These are phyloP conservation scores for Fomitopsis betulina DNA, from an alignment of 1,284 basidiomycete species.

Conservation along the genomic window DNA sequence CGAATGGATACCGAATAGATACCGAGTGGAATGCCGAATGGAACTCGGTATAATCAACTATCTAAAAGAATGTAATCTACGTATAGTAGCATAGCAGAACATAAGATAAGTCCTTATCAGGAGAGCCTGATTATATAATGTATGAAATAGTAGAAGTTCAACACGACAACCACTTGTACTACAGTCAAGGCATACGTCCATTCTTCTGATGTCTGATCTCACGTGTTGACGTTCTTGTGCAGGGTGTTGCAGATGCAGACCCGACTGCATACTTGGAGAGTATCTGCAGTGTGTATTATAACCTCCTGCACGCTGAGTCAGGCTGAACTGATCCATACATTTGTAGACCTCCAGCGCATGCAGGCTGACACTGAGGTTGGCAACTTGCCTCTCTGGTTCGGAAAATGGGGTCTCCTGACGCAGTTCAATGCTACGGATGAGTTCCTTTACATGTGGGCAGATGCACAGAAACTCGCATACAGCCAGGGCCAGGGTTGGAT, in stretches of 20 bases:
- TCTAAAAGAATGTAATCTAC: too few relatives aligned
- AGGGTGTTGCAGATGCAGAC: slow-evolving; percentile 68
- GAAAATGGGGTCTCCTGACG: slow-evolving; percentile 70
- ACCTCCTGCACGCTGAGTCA: not conserved
- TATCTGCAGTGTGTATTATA: slow-evolving; percentile 58
- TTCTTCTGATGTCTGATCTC: not conserved
- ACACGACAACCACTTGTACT: slow-evolving; percentile 81
- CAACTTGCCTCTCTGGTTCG: slow-evolving; percentile 44
- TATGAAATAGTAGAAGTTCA: too few relatives aligned
- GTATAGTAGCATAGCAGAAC: too few relatives aligned
- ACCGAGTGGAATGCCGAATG: too few relatives aligned
- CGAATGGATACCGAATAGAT: too few relatives aligned
- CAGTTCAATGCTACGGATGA: slow-evolving; percentile 59
- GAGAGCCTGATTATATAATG: too few relatives aligned
- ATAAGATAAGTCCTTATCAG: too few relatives aligned
- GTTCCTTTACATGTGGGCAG: slow-evolving; percentile 70
- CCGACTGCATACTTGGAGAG: slow-evolving; percentile 59
- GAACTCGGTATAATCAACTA: too few relatives aligned
- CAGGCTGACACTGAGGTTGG: slow-evolving; percentile 42
- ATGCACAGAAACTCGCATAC: slow-evolving; percentile 71
- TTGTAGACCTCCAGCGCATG: slow-evolving; percentile 48
- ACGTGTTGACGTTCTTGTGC: not conserved
- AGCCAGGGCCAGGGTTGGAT: slow-evolving; percentile 66
- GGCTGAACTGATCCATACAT: not conserved
- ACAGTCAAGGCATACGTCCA: slow-evolving; percentile 57